A percentile compares a stretch with the other conserved stretches of the same genome.
Evolutionary conservation across 1,284 basidiomycete species (phyloP).

Genomic region (Leccinum holopus): DNA sequence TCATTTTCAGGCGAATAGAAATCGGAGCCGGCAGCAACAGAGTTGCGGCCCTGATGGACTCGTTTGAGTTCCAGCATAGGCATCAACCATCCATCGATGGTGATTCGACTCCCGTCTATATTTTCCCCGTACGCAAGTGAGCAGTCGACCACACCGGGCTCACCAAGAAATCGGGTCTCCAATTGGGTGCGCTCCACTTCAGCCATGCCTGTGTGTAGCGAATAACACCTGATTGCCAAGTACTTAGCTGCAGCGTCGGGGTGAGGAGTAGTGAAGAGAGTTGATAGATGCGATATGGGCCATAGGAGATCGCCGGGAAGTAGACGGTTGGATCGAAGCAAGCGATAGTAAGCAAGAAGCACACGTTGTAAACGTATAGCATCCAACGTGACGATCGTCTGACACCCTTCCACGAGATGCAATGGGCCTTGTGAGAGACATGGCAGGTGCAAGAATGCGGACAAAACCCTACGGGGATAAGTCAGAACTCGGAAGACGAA

Average conservation of each 20-base stretch:
- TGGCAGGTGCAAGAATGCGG: conserved; percentile 46
- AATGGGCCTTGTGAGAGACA: conserved; percentile 58
- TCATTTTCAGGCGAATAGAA: conserved; percentile 48
- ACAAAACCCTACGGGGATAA: conserved; percentile 45
- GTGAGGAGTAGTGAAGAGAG: conserved; percentile 55
- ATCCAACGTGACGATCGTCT: conserved; percentile 38
- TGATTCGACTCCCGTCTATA: conserved; percentile 41
- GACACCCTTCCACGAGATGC: conserved; percentile 37
- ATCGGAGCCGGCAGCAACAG: conserved; percentile 39
- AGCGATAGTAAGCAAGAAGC: conserved; percentile 78
- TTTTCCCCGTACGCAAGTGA: conserved; percentile 50
- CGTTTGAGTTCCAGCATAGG: conserved; percentile 67
- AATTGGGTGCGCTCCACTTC: conserved; percentile 70
- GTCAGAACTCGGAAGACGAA: neutral
- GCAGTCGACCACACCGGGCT: conserved; percentile 55
- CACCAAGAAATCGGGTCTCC: conserved; percentile 62
- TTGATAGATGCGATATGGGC: conserved; percentile 60
- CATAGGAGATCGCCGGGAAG: conserved; percentile 64
- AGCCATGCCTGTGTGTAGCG: conserved; percentile 72
- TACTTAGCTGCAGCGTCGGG: conserved; percentile 64
- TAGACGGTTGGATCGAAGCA: conserved; percentile 70
- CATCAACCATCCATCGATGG: conserved; percentile 77
- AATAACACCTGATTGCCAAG: conserved; percentile 76
- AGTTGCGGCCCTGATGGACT: conserved; percentile 52
- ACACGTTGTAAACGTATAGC: conserved; percentile 56